phyloP scores from a whole-genome alignment of 352 stramenopile genomes.

The Phytophthora citrophthora region DNA sequence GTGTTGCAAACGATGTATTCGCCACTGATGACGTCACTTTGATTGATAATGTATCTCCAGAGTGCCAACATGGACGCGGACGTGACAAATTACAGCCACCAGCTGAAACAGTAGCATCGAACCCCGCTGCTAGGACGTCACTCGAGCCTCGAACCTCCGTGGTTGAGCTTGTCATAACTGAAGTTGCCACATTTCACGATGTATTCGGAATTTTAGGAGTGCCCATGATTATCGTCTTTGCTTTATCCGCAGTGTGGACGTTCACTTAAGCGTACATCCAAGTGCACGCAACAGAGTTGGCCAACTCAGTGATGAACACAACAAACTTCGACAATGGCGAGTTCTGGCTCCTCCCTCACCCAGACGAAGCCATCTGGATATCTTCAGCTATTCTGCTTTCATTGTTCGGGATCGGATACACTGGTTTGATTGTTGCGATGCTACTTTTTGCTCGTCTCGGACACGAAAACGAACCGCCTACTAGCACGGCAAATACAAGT shows the following conservation, averaged over 20 bases:
- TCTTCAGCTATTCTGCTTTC: conserved; percentile 33
- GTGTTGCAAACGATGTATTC: conserved; percentile 18
- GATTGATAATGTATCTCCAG: not conserved
- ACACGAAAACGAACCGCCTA: not conserved
- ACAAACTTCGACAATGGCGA: conserved; percentile 48
- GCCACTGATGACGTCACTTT: conserved; percentile 23
- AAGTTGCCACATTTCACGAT: conserved; percentile 31
- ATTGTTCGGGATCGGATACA: conserved; percentile 43
- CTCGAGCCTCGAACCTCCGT: conserved; percentile 7
- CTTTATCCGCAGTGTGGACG: conserved; percentile 39
- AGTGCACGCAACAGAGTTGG: conserved; percentile 39
- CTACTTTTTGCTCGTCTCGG: conserved; percentile 24
- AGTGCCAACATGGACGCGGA: not conserved
- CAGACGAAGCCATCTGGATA: conserved; percentile 26
- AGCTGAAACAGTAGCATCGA: not conserved
- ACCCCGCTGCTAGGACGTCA: not conserved
- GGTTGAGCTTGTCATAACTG: conserved; percentile 11
- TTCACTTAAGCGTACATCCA: conserved; percentile 49
- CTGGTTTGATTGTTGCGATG: conserved; percentile 41
- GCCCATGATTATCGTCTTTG: conserved; percentile 49
- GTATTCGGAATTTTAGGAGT: conserved; percentile 47
- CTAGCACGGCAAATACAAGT: not conserved
- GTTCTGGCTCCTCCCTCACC: conserved; percentile 51
- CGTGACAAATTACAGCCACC: not conserved
- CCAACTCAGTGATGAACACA: conserved; percentile 51